phyloP scores from a whole-genome alignment of 768 basidiomycete species.

The Mycena capillaripes region DNA sequence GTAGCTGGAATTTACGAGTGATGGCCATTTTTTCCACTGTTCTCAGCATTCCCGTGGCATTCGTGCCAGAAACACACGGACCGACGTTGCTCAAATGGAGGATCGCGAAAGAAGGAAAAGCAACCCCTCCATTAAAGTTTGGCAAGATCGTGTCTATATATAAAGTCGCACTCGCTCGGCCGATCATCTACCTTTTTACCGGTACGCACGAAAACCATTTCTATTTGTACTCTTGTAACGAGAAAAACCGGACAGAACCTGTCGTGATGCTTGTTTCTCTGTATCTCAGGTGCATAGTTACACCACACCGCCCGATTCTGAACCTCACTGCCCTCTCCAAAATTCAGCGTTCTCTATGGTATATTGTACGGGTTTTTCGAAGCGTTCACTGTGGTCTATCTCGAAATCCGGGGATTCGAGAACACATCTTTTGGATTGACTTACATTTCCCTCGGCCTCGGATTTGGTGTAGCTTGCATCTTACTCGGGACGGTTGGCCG shows the following conservation, averaged over 20 bases:
- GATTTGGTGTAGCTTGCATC: conserved; percentile 15
- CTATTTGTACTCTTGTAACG: background rate
- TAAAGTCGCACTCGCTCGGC: conserved; percentile 23
- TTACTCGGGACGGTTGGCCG: conserved; percentile 24
- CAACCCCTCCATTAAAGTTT: conserved; percentile 1
- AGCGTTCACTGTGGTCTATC: conserved; percentile 23
- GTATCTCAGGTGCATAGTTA: too few relatives aligned
- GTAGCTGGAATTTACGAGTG: conserved; percentile 33
- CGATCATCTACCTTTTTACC: conserved; percentile 33
- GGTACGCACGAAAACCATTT: background rate
- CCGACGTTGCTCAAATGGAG: conserved; percentile 34
- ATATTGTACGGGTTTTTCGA: conserved; percentile 35
- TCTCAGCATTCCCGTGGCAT: conserved; percentile 24
- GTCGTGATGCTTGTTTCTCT: conserved; percentile 35
- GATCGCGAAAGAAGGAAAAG: conserved; percentile 12
- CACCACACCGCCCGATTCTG: too few relatives aligned
- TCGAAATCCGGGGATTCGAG: conserved; percentile 27
- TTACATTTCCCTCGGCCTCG: conserved; percentile 30
- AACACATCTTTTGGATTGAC: conserved; percentile 29
- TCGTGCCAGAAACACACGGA: conserved; percentile 35
- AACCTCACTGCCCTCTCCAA: too few relatives aligned
- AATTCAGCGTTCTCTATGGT: conserved; percentile 31
- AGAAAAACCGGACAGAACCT: conserved; percentile 17
- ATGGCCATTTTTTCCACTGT: conserved; percentile 32
- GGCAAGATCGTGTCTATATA: conserved; percentile 20